A percentile compares a stretch with the other conserved stretches of the same genome.
phyloP scores from a whole-genome alignment of 352 stramenopile species.

The Phytophthora lateralis region DNA sequence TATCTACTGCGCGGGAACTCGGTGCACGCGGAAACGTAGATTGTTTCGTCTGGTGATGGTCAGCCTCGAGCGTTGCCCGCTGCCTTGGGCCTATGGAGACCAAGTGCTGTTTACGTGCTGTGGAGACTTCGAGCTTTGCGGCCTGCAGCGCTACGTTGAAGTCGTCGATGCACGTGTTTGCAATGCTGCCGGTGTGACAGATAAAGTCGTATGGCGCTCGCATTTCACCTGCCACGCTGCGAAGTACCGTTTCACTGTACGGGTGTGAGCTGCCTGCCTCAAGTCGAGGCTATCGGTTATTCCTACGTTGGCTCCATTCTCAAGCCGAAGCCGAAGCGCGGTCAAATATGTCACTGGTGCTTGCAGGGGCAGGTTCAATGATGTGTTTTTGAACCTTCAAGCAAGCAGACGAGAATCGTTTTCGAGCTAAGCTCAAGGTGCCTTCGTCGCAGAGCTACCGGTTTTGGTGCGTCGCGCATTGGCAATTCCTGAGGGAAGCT shows the following conservation, averaged over 20 bases:
- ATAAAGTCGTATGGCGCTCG: not conserved
- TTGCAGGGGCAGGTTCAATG: not conserved
- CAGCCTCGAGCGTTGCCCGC: not conserved
- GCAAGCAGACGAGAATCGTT: constrained; percentile 10
- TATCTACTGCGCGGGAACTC: not conserved
- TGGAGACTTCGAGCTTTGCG: not conserved
- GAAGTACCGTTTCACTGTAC: not conserved
- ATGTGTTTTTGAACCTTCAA: constrained; percentile 15
- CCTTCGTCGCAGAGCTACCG: not conserved
- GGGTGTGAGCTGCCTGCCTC: not conserved
- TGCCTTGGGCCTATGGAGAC: not conserved
- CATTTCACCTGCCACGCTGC: not conserved
- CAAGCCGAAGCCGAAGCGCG: not conserved
- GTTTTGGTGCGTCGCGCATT: constrained; percentile 3
- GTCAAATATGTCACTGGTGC: constrained; percentile 14
- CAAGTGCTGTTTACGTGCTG: not conserved
- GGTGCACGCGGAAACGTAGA: not conserved
- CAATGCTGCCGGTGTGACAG: not conserved
- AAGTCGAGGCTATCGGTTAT: not conserved
- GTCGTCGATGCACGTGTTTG: not conserved
- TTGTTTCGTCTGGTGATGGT: not conserved
- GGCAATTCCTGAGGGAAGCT: not conserved
- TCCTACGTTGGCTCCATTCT: not conserved
- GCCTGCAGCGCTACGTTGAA: not conserved
- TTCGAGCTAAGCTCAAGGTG: not conserved